These are phyloP conservation scores for Ascoidea asiatica DNA, from an alignment of 805 yeast species.

Conservation along the genomic window DNA sequence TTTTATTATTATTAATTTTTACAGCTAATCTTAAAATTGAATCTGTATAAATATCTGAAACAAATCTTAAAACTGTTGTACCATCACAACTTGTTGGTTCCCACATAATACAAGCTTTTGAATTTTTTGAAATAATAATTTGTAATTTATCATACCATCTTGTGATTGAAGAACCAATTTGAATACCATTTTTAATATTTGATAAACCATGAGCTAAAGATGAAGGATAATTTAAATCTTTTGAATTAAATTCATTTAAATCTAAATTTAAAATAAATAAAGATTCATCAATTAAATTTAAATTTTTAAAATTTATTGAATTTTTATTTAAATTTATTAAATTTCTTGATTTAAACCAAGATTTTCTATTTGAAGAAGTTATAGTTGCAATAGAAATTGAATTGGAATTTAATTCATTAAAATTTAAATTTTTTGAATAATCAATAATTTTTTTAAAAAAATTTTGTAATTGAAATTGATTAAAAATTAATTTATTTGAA, in stretches of 20 bases:
- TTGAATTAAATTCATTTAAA: slow-evolving; percentile 36
- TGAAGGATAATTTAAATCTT: slow-evolving; percentile 5
- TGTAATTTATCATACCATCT: slow-evolving; percentile 92
- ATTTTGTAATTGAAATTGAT: slow-evolving; percentile 49
- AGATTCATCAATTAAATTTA: slow-evolving; percentile 60
- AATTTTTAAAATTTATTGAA: slow-evolving; percentile 37
- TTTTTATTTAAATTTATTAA: slow-evolving; percentile 23
- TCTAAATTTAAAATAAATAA: slow-evolving; percentile 73
- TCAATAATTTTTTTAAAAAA: slow-evolving; percentile 54
- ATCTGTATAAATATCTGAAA: slow-evolving; percentile 82
- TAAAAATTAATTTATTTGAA: slow-evolving; percentile 50
- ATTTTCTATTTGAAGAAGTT: slow-evolving; percentile 74
- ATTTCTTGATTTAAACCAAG: slow-evolving; percentile 69
- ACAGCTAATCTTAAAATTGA: slow-evolving; percentile 75
- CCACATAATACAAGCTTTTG: slow-evolving; percentile 83
- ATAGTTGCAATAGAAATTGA: slow-evolving; percentile 63
- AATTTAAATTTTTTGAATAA: slow-evolving; percentile 30
- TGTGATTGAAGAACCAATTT: slow-evolving; percentile 84
- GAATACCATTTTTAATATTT: slow-evolving; percentile 65
- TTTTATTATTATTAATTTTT: slow-evolving; percentile 45
- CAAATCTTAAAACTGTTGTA: slow-evolving; percentile 77
- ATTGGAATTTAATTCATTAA: not conserved
- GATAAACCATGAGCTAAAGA: slow-evolving; percentile 74
- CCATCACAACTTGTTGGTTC: slow-evolving; percentile 91
- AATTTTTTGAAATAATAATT: slow-evolving; percentile 69